Percentiles rank a stretch among this genome's conserved stretches.
Conservation (phyloP, 1,284 basidiomycete genomes). For the Irpex rosettiformis region DNA sequence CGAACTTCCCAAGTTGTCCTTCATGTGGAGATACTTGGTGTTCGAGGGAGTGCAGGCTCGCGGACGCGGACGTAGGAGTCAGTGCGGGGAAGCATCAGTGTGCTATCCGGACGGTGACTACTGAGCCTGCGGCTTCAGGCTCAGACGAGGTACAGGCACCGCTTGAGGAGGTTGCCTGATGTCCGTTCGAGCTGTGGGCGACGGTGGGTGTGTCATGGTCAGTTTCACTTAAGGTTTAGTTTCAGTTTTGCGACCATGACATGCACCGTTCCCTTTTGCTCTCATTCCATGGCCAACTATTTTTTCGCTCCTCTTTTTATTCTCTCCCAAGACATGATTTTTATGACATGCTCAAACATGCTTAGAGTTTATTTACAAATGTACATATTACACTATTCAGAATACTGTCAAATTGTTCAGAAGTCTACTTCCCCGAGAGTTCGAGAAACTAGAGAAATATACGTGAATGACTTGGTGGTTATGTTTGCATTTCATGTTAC, state of each 20-base stretch:
- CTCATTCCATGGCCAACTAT: background rate
- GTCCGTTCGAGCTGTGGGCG: too few species aligned
- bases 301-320: background rate
- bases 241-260: background rate
- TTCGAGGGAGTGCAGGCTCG: conserved; percentile 60
- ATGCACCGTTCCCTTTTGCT: background rate
- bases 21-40: conserved; percentile 67
- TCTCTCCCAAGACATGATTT: background rate
- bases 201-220: background rate
- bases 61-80: conserved; percentile 33
- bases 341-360: conserved; percentile 1
- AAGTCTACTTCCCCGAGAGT: too few species aligned
- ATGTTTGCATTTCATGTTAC: too few species aligned
- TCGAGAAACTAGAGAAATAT: too few species aligned
- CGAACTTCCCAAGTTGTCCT: conserved; percentile 62
- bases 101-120: conserved; percentile 29
- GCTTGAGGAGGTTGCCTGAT: background rate
- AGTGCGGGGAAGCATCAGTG: conserved; percentile 45
- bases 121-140: background rate
- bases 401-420: background rate
- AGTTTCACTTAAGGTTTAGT: background rate
- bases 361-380: background rate
- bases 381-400: background rate
- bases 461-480: too few species aligned
- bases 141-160: conserved; percentile 3